phyloP scores from a whole-genome alignment of 2,329 filamentous ascomycete genomes.

The Colletotrichum higginsianum region DNA sequence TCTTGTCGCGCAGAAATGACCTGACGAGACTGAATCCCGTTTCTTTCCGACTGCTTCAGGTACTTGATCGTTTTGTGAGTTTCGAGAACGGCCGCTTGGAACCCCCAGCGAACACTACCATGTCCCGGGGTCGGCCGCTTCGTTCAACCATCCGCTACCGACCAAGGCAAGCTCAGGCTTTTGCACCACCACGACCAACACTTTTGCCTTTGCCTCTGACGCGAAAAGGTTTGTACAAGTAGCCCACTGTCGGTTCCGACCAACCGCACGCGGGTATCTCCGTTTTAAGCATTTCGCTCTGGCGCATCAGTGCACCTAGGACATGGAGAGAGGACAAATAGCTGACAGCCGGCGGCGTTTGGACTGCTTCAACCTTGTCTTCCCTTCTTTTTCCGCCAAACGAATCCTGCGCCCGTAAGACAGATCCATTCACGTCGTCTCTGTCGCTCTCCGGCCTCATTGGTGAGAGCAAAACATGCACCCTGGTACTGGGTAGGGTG shows the following conservation, averaged over 20 bases:
- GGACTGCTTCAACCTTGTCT: neutral
- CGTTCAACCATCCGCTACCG: neutral
- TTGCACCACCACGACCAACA: no score
- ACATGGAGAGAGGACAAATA: no score
- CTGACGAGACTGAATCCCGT: no score
- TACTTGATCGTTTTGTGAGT: no score
- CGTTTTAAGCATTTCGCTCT: neutral
- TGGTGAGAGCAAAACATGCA: conserved; percentile 1
- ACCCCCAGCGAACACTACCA: neutral
- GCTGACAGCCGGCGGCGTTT: neutral
- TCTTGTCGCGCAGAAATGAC: no score
- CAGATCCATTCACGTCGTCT: no score
- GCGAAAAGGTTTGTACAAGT: no score
- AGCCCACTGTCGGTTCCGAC: neutral
- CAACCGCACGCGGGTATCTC: neutral
- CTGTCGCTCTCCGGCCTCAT: neutral
- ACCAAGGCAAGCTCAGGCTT: neutral
- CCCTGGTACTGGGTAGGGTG: neutral
- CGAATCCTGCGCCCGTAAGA: neutral
- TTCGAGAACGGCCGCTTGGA: neutral
- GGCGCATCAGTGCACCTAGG: neutral
- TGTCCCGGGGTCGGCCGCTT: neutral
- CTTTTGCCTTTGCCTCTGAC: no score
- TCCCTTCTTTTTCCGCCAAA: neutral
- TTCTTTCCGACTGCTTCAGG: neutral